phyloP scores from a whole-genome alignment of 192 early-diverging fungal genomes.

The Phycomyces blakesleeanus region DNA sequence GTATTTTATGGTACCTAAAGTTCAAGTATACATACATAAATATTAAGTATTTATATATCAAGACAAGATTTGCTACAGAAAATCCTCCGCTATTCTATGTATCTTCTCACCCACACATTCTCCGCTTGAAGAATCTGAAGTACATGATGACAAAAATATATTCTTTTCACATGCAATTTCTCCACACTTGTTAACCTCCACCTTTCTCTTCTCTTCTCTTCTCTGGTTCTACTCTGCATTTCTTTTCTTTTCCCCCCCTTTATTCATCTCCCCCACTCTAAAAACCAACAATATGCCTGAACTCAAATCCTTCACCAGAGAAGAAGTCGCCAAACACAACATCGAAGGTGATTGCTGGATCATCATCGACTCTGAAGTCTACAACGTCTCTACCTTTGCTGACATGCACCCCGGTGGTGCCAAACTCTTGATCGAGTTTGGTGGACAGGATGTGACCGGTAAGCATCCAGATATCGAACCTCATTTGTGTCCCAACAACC shows the following conservation, averaged over 20 bases:
- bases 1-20: too few relatives aligned
- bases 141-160: neutral
- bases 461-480: neutral
- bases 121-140: neutral
- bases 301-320: conserved; percentile 26
- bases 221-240: too few relatives aligned
- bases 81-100: too few relatives aligned
- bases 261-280: conserved; percentile 3
- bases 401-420: conserved; percentile 56
- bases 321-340: conserved; percentile 35
- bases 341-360: conserved; percentile 47
- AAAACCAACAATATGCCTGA: conserved; percentile 13
- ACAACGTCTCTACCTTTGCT: conserved; percentile 53
- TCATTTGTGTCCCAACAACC: too few relatives aligned
- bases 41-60: too few relatives aligned
- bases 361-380: conserved; percentile 57
- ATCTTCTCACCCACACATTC: too few relatives aligned
- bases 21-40: too few relatives aligned
- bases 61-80: too few relatives aligned
- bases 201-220: neutral
- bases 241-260: too few relatives aligned
- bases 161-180: conserved; percentile 14
- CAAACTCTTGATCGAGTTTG: conserved; percentile 62
- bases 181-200: neutral
- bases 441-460: conserved; percentile 72